Evolutionary conservation across 495 filamentous ascomycete genomes (phyloP).

Genomic region (Platismatia glauca): DNA sequence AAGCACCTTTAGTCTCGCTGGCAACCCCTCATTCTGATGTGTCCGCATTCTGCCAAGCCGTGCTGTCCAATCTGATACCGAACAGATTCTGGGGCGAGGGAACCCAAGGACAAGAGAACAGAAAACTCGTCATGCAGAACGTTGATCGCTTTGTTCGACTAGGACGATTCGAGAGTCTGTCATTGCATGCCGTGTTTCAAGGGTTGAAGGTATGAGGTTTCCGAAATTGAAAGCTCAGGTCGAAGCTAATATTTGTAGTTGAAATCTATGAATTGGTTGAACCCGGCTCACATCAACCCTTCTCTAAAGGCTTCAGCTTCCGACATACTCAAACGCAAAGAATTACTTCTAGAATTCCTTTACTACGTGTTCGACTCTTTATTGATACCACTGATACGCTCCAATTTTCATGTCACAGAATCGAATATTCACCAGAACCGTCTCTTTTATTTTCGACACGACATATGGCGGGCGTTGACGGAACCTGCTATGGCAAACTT

Average conservation of each 20-base stretch:
- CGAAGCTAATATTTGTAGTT: conserved; percentile 37
- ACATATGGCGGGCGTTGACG: conserved; percentile 71
- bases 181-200: conserved; percentile 68
- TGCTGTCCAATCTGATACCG: conserved; percentile 67
- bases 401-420: conserved; percentile 91
- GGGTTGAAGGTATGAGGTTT: conserved; percentile 55
- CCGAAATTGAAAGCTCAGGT: neutral
- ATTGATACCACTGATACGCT: conserved; percentile 75
- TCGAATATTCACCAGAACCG: conserved; percentile 70
- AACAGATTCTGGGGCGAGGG: conserved; percentile 63
- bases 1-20: conserved; percentile 50
- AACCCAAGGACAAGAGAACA: conserved; percentile 47
- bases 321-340: conserved; percentile 65
- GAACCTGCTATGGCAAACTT: conserved; percentile 62
- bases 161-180: conserved; percentile 71
- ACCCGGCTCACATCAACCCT: conserved; percentile 35
- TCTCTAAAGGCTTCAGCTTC: conserved; percentile 52
- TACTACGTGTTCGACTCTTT: conserved; percentile 92
- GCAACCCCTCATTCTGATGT: conserved; percentile 62
- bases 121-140: conserved; percentile 47
- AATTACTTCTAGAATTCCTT: conserved; percentile 74
- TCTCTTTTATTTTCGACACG: conserved; percentile 91
- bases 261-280: conserved; percentile 62
- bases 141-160: conserved; percentile 70
- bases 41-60: conserved; percentile 81